phyloP scores from a whole-genome alignment of 768 basidiomycete genomes.

The Hortiboletus campestris region DNA sequence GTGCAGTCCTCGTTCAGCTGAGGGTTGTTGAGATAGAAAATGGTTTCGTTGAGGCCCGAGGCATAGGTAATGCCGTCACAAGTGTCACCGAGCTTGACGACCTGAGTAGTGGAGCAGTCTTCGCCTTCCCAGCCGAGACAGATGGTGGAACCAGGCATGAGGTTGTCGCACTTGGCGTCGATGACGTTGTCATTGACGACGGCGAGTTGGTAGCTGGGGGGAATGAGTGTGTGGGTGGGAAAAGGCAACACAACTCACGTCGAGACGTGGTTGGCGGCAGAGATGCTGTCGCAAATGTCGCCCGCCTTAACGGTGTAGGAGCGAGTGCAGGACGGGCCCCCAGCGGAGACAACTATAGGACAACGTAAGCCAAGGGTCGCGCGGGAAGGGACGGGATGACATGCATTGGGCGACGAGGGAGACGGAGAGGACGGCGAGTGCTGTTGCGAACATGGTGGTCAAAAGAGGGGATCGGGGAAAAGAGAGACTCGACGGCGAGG shows the following conservation, averaged over 20 bases:
- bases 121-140: constrained; percentile 60
- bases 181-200: constrained; percentile 53
- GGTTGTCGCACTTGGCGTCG: constrained; percentile 56
- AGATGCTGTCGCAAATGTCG: constrained; percentile 73
- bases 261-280: constrained; percentile 57
- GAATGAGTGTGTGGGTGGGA: neutral
- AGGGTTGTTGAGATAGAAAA: constrained; percentile 71
- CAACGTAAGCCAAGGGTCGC: constrained; percentile 5
- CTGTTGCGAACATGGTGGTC: constrained; percentile 37
- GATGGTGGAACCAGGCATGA: constrained; percentile 45
- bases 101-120: constrained; percentile 64
- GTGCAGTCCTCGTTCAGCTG: constrained; percentile 54
- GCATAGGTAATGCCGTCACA: constrained; percentile 50
- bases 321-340: constrained; percentile 46
- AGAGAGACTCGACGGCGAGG: constrained; percentile 14
- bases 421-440: constrained; percentile 43
- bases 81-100: constrained; percentile 53
- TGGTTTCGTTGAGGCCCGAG: constrained; percentile 47
- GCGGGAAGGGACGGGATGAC: constrained; percentile 3
- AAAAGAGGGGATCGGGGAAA: constrained; percentile 18
- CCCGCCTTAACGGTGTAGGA: constrained; percentile 56
- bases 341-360: constrained; percentile 24
- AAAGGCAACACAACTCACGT: constrained; percentile 44
- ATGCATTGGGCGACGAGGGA: constrained; percentile 47
- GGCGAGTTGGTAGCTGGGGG: constrained; percentile 68